A percentile compares a stretch with the other conserved stretches of the same genome.
phyloP scores from a whole-genome alignment of 139 green algal genomes.

The Desmodesmus armatus region DNA sequence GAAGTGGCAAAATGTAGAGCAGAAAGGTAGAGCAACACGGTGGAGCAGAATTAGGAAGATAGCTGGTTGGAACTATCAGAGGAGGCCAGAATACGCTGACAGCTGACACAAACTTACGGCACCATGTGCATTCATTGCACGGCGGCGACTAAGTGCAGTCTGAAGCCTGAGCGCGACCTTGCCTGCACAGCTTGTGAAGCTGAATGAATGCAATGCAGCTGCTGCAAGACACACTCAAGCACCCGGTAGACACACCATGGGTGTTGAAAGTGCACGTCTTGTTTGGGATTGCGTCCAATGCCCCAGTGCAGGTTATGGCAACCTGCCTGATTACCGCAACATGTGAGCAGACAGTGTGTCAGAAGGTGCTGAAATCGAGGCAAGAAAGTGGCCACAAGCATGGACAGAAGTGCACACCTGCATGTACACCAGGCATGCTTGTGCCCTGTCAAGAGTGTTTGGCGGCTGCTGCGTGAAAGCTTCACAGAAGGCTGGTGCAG shows the following conservation, averaged over 20 bases:
- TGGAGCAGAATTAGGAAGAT: background rate
- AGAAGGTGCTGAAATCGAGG: background rate
- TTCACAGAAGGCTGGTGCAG: background rate
- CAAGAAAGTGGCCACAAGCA: too few relatives aligned
- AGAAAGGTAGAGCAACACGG: background rate
- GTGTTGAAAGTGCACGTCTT: background rate
- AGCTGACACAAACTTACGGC: background rate
- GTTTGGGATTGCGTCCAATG: background rate
- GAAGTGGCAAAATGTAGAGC: background rate
- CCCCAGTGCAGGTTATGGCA: background rate
- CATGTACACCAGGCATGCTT: constrained; percentile 11
- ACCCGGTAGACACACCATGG: background rate
- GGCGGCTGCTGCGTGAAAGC: background rate
- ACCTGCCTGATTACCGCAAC: background rate
- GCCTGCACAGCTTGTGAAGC: background rate
- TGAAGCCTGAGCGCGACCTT: background rate
- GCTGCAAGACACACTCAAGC: too few relatives aligned
- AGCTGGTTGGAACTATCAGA: too few relatives aligned
- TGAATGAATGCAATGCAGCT: background rate
- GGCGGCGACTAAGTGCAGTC: background rate
- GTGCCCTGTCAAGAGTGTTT: background rate
- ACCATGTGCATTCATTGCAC: background rate
- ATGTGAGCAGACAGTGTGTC: background rate
- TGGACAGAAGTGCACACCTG: constrained; percentile 2
- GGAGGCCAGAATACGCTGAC: too few relatives aligned